Conservation (phyloP, 2,329 filamentous ascomycete genomes). For the Colletotrichum spinosum region DNA sequence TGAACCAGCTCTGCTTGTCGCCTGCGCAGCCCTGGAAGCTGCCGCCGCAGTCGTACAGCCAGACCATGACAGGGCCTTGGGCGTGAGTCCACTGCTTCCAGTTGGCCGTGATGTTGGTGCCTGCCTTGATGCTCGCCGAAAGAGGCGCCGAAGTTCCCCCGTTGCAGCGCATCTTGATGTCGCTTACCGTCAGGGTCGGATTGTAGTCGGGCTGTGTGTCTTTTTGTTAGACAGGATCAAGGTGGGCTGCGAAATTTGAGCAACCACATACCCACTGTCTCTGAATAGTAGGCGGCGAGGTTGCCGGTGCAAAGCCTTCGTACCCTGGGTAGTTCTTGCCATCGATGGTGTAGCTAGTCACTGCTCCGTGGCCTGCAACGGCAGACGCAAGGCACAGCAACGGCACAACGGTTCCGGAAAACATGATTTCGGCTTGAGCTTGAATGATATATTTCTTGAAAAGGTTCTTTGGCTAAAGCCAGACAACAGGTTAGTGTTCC, state of each 20-base stretch:
- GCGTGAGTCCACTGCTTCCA: slow-evolving; percentile 70
- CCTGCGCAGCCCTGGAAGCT: slow-evolving; percentile 63
- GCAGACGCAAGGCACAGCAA: slow-evolving; percentile 2
- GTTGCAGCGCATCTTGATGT: slow-evolving; percentile 66
- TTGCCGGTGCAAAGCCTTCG: slow-evolving; percentile 61
- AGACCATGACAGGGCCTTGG: slow-evolving; percentile 70
- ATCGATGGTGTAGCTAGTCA: slow-evolving; percentile 61
- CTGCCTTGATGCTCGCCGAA: slow-evolving; percentile 58
- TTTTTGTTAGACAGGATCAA: neutral
- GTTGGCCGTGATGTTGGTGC: slow-evolving; percentile 59
- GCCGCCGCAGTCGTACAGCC: slow-evolving; percentile 60
- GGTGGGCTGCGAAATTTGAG: neutral
- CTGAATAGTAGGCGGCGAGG: slow-evolving; percentile 64
- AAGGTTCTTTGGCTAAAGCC: neutral
- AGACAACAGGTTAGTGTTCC: no score
- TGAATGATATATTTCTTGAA: neutral
- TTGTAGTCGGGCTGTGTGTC: slow-evolving; percentile 60
- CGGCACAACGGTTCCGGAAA: neutral
- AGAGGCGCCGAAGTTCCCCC: slow-evolving; percentile 61
- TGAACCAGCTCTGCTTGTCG: slow-evolving; percentile 67
- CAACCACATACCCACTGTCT: slow-evolving; percentile 55
- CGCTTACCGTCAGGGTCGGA: slow-evolving; percentile 61
- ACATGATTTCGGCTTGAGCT: slow-evolving; percentile 1
- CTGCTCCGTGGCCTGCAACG: slow-evolving; percentile 50
- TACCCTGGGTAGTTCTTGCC: slow-evolving; percentile 57